A percentile compares a stretch with the other conserved stretches of the same genome.
Evolutionary conservation across 306 rosid species (phyloP).

Genomic region (Hylodesmum podocarpum): DNA sequence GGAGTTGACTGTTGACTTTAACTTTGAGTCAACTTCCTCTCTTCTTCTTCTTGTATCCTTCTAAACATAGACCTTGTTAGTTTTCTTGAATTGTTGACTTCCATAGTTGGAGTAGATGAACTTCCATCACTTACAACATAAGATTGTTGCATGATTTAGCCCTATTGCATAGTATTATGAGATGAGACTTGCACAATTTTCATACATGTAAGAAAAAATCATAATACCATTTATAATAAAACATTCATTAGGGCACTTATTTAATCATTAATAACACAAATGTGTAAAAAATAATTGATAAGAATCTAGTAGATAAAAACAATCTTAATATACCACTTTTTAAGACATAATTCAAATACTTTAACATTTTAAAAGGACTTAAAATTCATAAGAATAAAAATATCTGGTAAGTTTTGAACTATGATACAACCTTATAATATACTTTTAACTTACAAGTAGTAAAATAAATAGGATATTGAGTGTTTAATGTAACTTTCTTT

Average conservation of each 20-base stretch:
- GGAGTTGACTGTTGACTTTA: too few species aligned
- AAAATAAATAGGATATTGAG: background rate
- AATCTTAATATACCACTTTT: background rate
- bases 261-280: slow-evolving; percentile 1
- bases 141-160: slow-evolving; percentile 36
- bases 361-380: background rate
- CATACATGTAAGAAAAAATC: slow-evolving; percentile 9
- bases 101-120: too few species aligned
- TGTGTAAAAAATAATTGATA: background rate
- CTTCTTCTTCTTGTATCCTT: too few species aligned
- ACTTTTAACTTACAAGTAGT: background rate
- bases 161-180: slow-evolving; percentile 30
- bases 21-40: too few species aligned
- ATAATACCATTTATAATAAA: too few species aligned
- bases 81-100: too few species aligned
- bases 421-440: background rate
- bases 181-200: slow-evolving; percentile 24
- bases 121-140: too few species aligned
- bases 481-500: background rate
- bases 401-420: background rate
- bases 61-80: too few species aligned
- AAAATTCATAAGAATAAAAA: background rate
- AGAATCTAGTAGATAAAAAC: background rate
- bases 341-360: slow-evolving; percentile 3
- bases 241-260: background rate